Base-by-base conservation (phyloP, 2,329 filamentous ascomycete genomes). In the Acrodontium crateriforme region DNA sequence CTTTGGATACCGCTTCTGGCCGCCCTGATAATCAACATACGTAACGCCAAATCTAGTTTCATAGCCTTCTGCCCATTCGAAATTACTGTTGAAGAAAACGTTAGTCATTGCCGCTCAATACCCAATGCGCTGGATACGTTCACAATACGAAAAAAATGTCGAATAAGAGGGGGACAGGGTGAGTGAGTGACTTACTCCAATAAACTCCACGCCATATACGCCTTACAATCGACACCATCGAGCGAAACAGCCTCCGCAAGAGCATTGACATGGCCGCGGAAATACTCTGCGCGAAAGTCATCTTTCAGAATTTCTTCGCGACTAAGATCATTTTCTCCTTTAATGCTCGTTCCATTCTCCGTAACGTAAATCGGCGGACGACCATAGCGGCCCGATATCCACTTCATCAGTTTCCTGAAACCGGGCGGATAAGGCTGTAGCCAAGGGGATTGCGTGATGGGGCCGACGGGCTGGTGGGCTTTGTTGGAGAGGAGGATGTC, bases 1-100 rank as follows among this genome's bases (percentile, higher is more conserved):
- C 69, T 92, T 92, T 20, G 82, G 75, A 41, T 75, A 68, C 28
- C 82, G 65, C 62, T 76, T 80, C 64, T 91, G 83, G 14, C 72
- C 75, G 40, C 81, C 70, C 43, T 71, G 60, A 52, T 89, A 91
- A 56, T 91, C 81, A 28, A 91, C 81, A 50, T 68, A 89, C 5
- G 76, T 81, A 31, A 84, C 80, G 15, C 82, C 82, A 45, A 91
- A 91, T 21, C 82, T 69, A 23, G 81, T 89, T 59, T 81, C 75
- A 49, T 87, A 92, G 8, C 82, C 82, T 52, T 91, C 82, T n/a
- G 82, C 79, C 80, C 80, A 87, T 56, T 87, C 81, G 46, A 87
- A 87, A 61, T 87, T 87, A 56, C 66, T 71, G 45, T 30, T 45
- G 14, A 25, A n/a, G n/a, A n/a, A n/a, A n/a, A n/a, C n/a, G n/a